phyloP scores from a whole-genome alignment of 768 basidiomycete species.

The Hypsizygus marmoreus region DNA sequence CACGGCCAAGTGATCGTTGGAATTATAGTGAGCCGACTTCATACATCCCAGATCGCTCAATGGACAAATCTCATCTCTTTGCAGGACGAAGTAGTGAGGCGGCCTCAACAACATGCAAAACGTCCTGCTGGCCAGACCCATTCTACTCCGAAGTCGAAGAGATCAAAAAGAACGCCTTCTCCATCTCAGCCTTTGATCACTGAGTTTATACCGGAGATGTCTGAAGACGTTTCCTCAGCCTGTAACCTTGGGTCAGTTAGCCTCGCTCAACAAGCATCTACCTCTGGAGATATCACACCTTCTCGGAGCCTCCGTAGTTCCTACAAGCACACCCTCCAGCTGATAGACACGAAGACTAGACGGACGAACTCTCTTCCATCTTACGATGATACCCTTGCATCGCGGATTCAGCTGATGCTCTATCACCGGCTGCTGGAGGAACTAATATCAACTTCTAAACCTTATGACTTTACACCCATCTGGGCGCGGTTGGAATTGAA shows the following conservation, averaged over 20 bases:
- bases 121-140: conserved; percentile 1
- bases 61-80: neutral
- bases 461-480: conserved; percentile 53
- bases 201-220: conserved; percentile 7
- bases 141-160: conserved; percentile 14
- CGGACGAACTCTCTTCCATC: conserved; percentile 48
- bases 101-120: conserved; percentile 17
- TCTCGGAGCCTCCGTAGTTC: conserved; percentile 5
- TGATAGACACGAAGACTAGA: conserved; percentile 77
- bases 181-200: conserved; percentile 16
- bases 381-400: conserved; percentile 55
- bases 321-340: conserved; percentile 35
- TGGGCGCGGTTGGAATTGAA: conserved; percentile 53
- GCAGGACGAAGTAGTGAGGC: conserved; percentile 55
- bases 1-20: conserved; percentile 68
- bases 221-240: neutral
- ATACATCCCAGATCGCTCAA: neutral
- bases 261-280: no score
- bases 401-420: conserved; percentile 76
- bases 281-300: conserved; percentile 16
- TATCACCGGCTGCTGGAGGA: conserved; percentile 67
- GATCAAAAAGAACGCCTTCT: conserved; percentile 20
- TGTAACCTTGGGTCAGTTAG: no score
- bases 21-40: conserved; percentile 69
- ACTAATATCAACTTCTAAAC: conserved; percentile 43